These are phyloP conservation scores for Thalia dealbata DNA, from an alignment of 176 grass and related monocot species.

Conservation along the genomic window DNA sequence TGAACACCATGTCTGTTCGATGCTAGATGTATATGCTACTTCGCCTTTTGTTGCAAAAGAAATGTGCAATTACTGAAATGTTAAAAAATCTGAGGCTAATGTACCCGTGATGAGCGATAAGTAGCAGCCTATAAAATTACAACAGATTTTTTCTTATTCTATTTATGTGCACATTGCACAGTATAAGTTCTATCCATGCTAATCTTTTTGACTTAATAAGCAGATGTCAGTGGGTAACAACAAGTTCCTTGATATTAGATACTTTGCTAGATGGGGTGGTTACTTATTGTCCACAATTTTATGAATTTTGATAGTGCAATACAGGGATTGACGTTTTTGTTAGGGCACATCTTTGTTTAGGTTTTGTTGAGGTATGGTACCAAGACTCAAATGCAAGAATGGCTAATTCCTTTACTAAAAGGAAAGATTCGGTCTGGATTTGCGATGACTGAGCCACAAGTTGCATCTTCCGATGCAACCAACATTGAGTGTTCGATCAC, in stretches of 20 bases:
- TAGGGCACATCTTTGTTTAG: slow-evolving; percentile 25
- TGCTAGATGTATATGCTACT: too few species aligned
- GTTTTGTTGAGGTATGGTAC: slow-evolving; percentile 94
- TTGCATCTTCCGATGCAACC: slow-evolving; percentile 98
- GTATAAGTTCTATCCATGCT: too few species aligned
- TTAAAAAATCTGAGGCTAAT: too few species aligned
- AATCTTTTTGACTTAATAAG: too few species aligned
- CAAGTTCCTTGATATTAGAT: neutral
- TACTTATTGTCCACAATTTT: neutral
- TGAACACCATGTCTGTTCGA: too few species aligned
- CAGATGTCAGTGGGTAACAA: neutral
- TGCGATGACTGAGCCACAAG: slow-evolving; percentile 97
- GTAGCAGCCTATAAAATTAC: too few species aligned
- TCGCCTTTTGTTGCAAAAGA: too few species aligned
- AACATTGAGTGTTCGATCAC: slow-evolving; percentile 95
- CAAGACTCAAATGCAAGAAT: slow-evolving; percentile 73
- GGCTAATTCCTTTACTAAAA: slow-evolving; percentile 79
- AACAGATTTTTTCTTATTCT: too few species aligned
- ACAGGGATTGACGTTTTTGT: neutral
- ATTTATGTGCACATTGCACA: too few species aligned
- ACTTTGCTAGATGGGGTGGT: neutral
- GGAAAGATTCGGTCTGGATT: slow-evolving; percentile 89
- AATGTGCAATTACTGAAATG: too few species aligned
- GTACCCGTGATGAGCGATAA: too few species aligned
- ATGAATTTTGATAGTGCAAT: neutral